Evolutionary conservation across 768 basidiomycete genomes (phyloP), one percentile per base, ranked within the genome.

Genomic region (Collybia sordida): DNA sequence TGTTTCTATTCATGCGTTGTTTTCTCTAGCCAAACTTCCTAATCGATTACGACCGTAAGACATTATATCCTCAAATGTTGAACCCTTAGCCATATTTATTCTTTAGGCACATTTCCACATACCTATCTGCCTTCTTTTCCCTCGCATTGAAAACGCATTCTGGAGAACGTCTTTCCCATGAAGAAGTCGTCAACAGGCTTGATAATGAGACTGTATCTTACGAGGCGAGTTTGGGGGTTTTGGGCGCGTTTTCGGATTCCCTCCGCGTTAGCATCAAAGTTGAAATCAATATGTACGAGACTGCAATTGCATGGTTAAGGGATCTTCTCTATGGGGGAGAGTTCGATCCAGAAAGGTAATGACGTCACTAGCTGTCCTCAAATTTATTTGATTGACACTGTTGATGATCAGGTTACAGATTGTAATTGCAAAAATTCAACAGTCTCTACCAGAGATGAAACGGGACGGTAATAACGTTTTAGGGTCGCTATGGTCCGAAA

Each of bases 191-290:
- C 53, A 87, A 95, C 66, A 81, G 82, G 53, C 82, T 99, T 1
- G 93, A 97, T 60, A 80, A 93, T 64, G 88, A 90, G 57, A 98
- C 97, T 0, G 92, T 98, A 21, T 83, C 82, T 2, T 97, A 98
- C 63, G 86, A 88, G 48, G 80, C 79, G 49, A 76, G 75, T 21
- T 74, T 91, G 6, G 92, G 92, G 12, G 62, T 84, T 53, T 73
- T 76, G 15, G 74, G 74, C 44, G 63, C 71, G n/a, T 94, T 95
- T 62, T 71, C 83, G 4, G 93, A 99, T 60, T 78, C 77, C 17
- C 64, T 92, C 45, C 81, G 86, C 12, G 71, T 97, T 48, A 81
- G 75, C 55, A 79, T 99, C 67, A 91, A 91, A 67, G 96, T 98
- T 4, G 90, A 96, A 68, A 81, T 74, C 47, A 73, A 77, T 6